phyloP scores from a whole-genome alignment of 2,329 filamentous ascomycete genomes.

The Alternaria novae-zelandiae region DNA sequence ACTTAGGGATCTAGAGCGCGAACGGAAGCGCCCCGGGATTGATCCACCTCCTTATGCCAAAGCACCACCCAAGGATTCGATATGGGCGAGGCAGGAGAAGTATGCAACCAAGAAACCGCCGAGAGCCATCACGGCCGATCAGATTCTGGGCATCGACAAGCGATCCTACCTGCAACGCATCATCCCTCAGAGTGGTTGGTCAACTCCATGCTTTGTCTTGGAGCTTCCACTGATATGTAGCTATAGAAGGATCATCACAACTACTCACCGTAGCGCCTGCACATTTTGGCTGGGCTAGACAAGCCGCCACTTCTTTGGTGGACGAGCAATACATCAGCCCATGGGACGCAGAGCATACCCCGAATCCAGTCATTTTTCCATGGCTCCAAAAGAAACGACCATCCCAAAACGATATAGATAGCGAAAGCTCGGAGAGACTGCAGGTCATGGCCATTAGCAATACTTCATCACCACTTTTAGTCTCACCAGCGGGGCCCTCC shows the following conservation, averaged over 20 bases:
- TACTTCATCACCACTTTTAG: not conserved
- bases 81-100: slow-evolving; percentile 4
- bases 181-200: slow-evolving; percentile 1
- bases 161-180: slow-evolving; percentile 3
- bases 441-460: not conserved
- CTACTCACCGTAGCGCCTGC: slow-evolving; percentile 3
- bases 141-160: slow-evolving; percentile 15
- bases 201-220: not conserved
- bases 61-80: not conserved
- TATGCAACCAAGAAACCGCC: not conserved
- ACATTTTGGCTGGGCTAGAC: not conserved
- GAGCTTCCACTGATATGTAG: not conserved
- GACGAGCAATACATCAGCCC: slow-evolving; percentile 8
- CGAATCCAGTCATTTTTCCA: slow-evolving; percentile 19
- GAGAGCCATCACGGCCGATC: slow-evolving; percentile 7
- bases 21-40: not conserved
- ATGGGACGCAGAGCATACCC: slow-evolving; percentile 15
- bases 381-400: slow-evolving; percentile 5
- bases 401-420: not conserved
- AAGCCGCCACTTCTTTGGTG: not conserved
- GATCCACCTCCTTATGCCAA: slow-evolving; percentile 1
- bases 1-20: not conserved
- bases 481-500: not conserved
- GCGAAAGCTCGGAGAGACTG: not conserved
- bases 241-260: slow-evolving; percentile 7